Base-by-base conservation (phyloP, 768 basidiomycete species). In the Tylopilus plumbeoviolaceoides region DNA sequence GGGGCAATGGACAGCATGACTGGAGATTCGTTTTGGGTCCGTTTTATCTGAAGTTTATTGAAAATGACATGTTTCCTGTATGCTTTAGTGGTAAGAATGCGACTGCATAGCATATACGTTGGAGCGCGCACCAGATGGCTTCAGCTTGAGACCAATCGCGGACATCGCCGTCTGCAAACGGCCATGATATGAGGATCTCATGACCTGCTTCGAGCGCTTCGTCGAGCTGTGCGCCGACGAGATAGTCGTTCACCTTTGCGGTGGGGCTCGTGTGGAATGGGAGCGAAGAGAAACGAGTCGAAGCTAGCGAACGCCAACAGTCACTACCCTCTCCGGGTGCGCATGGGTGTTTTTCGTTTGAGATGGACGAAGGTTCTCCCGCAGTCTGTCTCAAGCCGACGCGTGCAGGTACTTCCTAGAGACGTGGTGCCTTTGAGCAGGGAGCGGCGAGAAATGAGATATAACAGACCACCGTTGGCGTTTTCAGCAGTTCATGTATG, bases 21-120 rank as follows among this genome's bases (percentile, higher is more conserved):
- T 2, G 91, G 90, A 17, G 89, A 93, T 65, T 94, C 91, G 65
- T 94, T 93, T 61, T 91, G 90, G 7, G 81, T 81, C 50, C 93
- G 87, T 48, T 88, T 82, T 47, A 90, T 81, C 55, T 84, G 80
- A 20, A 95, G 78, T 50, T 76, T 78, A 49, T 73, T 78, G 71
- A 93, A 92, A 17, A 97, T 78, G 46, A 89, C 72, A 61, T 95
- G 75, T 74, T 94, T 94, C 89, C 92, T 95, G 72, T 31, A 48
- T 33, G 44, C 25, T 27, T 55, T 20, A 17, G 46, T 27, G 50
- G 44, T 51, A 43, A 57, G 42, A 46, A 43, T 55, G 30, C 44
- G 43, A n/a, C n/a, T 20, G 21, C 36, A 48, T 11, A n/a, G 47
- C 28, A n/a, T 31, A 42, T 11, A 31, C n/a, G 28, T 47, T 5